Conservation (phyloP, 768 basidiomycete species). For the Postia placenta region DNA sequence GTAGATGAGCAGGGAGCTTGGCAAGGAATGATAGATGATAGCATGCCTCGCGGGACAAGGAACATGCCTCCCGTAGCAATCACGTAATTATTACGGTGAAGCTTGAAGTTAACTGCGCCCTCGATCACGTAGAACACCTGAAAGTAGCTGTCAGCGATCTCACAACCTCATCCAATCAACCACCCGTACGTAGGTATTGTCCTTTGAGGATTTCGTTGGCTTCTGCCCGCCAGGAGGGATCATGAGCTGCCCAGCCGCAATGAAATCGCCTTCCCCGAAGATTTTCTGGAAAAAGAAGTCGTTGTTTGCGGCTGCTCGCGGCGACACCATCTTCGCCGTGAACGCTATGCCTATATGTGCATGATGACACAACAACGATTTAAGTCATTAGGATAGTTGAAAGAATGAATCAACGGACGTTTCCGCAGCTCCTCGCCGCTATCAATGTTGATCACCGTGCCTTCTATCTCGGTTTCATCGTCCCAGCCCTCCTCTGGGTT, state of each 20-base stretch:
- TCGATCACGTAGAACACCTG: conserved; percentile 79
- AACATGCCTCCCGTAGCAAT: conserved; percentile 83
- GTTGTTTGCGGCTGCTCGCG: conserved; percentile 51
- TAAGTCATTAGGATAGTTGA: background rate
- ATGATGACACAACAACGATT: background rate
- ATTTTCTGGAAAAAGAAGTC: conserved; percentile 88
- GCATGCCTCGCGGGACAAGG: conserved; percentile 78
- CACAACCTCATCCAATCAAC: background rate
- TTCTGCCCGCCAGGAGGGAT: conserved; percentile 80
- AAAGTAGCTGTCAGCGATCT: background rate
- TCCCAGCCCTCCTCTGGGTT: conserved; percentile 76
- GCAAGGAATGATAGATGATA: background rate
- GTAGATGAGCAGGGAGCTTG: background rate
- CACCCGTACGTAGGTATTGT: conserved; percentile 84
- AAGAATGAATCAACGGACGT: conserved; percentile 57
- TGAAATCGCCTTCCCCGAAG: conserved; percentile 85
- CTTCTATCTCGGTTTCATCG: conserved; percentile 59
- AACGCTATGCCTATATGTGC: conserved; percentile 66
- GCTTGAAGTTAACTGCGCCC: conserved; percentile 82
- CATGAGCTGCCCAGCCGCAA: conserved; percentile 83
- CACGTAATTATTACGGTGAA: conserved; percentile 74
- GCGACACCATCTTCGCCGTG: conserved; percentile 62
- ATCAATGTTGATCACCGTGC: conserved; percentile 63
- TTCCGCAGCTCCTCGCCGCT: conserved; percentile 55
- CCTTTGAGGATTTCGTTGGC: conserved; percentile 82